These are phyloP conservation scores for Gossypium rotundifolium DNA, from an alignment of 345 rosid species.

Conservation along the genomic window DNA sequence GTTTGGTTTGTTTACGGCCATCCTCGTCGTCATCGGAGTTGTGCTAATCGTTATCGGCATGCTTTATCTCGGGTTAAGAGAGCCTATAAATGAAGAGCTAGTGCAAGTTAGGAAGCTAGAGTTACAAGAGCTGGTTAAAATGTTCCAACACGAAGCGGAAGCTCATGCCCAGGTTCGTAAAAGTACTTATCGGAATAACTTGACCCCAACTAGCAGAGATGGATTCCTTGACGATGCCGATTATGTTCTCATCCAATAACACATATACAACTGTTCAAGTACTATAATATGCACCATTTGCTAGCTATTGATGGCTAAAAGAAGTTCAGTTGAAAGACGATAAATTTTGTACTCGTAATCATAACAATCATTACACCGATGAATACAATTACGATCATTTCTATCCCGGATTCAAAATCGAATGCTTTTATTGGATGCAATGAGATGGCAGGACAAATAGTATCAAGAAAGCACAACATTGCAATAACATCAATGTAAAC, in stretches of 20 bases:
- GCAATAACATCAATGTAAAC: background rate
- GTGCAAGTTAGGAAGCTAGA: slow-evolving; percentile 73
- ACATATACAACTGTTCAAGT: background rate
- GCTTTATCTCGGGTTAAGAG: slow-evolving; percentile 68
- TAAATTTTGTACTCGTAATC: background rate
- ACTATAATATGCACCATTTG: background rate
- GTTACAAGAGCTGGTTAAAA: slow-evolving; percentile 73
- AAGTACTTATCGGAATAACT: slow-evolving; percentile 35
- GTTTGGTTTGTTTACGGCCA: slow-evolving; percentile 62
- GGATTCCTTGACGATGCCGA: slow-evolving; percentile 30
- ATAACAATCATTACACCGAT: background rate
- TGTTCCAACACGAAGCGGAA: slow-evolving; percentile 98
- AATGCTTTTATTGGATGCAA: background rate
- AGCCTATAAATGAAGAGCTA: slow-evolving; percentile 56
- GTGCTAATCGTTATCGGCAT: slow-evolving; percentile 61
- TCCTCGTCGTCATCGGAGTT: slow-evolving; percentile 44
- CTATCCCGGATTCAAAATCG: background rate
- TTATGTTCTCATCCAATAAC: slow-evolving; percentile 54
- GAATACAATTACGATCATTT: background rate
- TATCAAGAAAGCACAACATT: slow-evolving; percentile 3
- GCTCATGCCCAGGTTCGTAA: slow-evolving; percentile 78
- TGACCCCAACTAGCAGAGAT: slow-evolving; percentile 83
- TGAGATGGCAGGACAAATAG: background rate
- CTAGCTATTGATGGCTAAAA: background rate
- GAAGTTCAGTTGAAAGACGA: background rate